Percentiles rank a stretch among this genome's conserved stretches.
Conservation (phyloP, 345 rosid species). For the Gossypium ekmanianum region DNA sequence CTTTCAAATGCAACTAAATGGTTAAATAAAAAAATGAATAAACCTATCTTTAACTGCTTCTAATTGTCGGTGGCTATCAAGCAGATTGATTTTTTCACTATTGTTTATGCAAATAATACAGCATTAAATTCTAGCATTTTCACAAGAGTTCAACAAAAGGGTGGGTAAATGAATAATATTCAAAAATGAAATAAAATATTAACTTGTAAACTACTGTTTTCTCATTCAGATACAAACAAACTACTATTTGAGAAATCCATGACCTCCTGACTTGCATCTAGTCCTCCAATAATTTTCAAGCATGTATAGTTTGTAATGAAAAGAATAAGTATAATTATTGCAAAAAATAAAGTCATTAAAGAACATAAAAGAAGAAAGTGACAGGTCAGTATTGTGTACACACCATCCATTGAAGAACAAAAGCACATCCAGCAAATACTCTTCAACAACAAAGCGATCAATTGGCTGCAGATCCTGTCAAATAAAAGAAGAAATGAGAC, state of each 20-base stretch:
- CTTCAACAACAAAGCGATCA: conserved; percentile 94
- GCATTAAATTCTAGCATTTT: background rate
- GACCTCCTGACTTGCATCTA: background rate
- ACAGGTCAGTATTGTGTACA: conserved; percentile 27
- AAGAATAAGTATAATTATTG: background rate
- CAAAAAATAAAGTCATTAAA: background rate
- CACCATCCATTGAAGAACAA: conserved; percentile 95
- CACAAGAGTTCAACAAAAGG: no score
- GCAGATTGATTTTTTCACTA: background rate
- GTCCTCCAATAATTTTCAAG: background rate
- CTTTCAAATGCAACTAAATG: background rate
- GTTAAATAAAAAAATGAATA: background rate
- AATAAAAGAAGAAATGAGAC: conserved; percentile 15
- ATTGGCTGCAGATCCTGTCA: conserved; percentile 88
- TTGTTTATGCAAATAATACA: background rate
- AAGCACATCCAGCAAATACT: conserved; percentile 90
- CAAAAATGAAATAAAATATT: no score
- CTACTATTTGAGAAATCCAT: no score
- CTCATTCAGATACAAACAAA: no score
- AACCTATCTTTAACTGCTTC: background rate
- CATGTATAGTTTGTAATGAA: background rate
- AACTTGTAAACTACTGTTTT: no score
- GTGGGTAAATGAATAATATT: no score
- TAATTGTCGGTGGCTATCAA: background rate
- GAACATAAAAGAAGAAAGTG: background rate